Conservation (phyloP, 176 grass and related monocot genomes). For the Canna indica region DNA sequence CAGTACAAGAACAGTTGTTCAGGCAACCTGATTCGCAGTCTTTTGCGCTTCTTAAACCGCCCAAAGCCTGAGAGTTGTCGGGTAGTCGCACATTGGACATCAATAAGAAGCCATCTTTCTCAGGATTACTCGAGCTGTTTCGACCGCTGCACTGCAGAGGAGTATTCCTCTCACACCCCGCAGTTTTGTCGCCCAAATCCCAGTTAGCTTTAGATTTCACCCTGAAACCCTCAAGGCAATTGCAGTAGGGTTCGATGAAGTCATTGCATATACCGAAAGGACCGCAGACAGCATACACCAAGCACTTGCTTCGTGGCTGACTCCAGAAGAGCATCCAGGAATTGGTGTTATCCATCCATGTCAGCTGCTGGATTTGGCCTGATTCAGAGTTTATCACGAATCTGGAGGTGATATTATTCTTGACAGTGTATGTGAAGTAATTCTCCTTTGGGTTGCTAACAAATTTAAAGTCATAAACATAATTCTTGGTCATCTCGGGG, state of each 20-base stretch:
- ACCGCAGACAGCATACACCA: conserved; percentile 55
- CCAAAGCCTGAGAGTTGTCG: conserved; percentile 28
- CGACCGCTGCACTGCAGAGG: conserved; percentile 39
- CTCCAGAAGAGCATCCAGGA: conserved; percentile 55
- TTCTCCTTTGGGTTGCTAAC: conserved; percentile 28
- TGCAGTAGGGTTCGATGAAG: conserved; percentile 33
- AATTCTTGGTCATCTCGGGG: conserved; percentile 39
- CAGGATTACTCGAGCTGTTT: conserved; percentile 19
- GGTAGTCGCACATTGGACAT: conserved; percentile 34
- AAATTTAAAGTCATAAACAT: conserved; percentile 39
- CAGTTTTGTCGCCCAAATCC: conserved; percentile 36
- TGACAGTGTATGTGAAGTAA: conserved; percentile 58
- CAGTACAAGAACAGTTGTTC: conserved; percentile 52
- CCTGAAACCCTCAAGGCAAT: conserved; percentile 49
- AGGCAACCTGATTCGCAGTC: conserved; percentile 53
- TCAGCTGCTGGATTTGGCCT: conserved; percentile 52
- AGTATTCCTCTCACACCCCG: conserved; percentile 51
- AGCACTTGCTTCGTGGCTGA: conserved; percentile 41
- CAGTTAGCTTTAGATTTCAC: conserved; percentile 35
- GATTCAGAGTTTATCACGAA: conserved; percentile 34
- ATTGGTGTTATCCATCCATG: conserved; percentile 21
- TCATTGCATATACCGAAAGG: conserved; percentile 53
- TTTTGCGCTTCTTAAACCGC: conserved; percentile 9
- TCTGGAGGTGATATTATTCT: conserved; percentile 35
- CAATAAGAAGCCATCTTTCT: conserved; percentile 48